phyloP scores from a whole-genome alignment of 176 grass and related monocot species.

The Triticum timopheevii region DNA sequence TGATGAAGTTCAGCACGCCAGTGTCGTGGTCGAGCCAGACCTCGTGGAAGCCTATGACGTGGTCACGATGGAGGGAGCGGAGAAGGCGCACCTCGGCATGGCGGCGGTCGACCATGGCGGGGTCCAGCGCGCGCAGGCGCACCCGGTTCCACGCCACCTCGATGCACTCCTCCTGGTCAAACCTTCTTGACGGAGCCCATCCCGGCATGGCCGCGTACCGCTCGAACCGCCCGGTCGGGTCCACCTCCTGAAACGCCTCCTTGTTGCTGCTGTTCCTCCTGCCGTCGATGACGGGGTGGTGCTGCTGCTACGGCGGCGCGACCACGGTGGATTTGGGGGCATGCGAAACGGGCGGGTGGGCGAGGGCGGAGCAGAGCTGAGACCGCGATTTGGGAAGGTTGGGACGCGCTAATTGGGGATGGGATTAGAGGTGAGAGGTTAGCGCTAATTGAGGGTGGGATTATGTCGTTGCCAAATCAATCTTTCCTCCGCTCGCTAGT shows the following conservation, averaged over 20 bases:
- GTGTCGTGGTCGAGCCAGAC: conserved; percentile 65
- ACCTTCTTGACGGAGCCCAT: conserved; percentile 83
- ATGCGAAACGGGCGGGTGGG: too few species aligned
- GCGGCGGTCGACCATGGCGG: conserved; percentile 59
- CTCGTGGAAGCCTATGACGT: conserved; percentile 82
- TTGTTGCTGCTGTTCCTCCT: conserved; percentile 1
- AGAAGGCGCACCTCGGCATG: conserved; percentile 87
- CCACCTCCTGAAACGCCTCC: conserved; percentile 91
- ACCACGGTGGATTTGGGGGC: too few species aligned
- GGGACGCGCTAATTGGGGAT: too few species aligned
- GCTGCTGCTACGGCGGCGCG: too few species aligned
- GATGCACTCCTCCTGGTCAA: conserved; percentile 98
- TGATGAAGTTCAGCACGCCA: conserved; percentile 93
- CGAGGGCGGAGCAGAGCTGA: too few species aligned
- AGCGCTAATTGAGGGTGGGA: too few species aligned
- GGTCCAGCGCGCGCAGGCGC: conserved; percentile 57
- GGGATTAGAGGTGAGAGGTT: too few species aligned
- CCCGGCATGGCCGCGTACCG: conserved; percentile 82
- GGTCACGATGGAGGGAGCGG: conserved; percentile 67
- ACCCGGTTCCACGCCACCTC: conserved; percentile 99
- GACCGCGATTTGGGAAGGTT: too few species aligned
- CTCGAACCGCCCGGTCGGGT: conserved; percentile 78
- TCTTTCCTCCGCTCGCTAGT: too few species aligned
- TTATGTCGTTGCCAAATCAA: too few species aligned
- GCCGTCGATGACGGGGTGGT: too few species aligned